Evolutionary conservation across 768 basidiomycete species (phyloP).

Genomic region (Boletus rufocinnamomeus): DNA sequence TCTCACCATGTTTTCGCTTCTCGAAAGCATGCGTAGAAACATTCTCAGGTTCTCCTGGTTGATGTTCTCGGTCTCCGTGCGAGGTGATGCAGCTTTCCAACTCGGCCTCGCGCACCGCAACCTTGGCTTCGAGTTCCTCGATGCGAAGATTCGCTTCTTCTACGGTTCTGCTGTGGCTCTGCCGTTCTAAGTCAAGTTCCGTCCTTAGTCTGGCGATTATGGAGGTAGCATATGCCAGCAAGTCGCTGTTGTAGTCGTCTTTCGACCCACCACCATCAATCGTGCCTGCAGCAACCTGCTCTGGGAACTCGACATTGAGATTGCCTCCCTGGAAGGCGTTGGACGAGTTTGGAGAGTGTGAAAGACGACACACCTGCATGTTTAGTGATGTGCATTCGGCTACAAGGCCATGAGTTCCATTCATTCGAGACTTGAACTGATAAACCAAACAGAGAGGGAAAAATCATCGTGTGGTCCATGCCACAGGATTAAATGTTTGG

Average conservation of each 20-base stretch:
- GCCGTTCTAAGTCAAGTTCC: slow-evolving; percentile 48
- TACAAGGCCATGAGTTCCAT: slow-evolving; percentile 48
- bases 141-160: slow-evolving; percentile 44
- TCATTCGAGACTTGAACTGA: slow-evolving; percentile 50
- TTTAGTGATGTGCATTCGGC: slow-evolving; percentile 42
- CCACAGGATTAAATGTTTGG: slow-evolving; percentile 5
- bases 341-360: slow-evolving; percentile 7
- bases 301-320: slow-evolving; percentile 27
- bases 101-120: slow-evolving; percentile 60
- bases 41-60: not conserved
- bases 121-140: slow-evolving; percentile 49
- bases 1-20: slow-evolving; percentile 2
- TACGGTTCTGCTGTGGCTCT: slow-evolving; percentile 42
- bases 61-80: slow-evolving; percentile 2
- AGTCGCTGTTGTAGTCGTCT: slow-evolving; percentile 25
- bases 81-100: slow-evolving; percentile 42
- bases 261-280: not conserved
- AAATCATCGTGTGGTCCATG: not conserved
- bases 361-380: slow-evolving; percentile 44
- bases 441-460: not conserved
- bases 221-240: slow-evolving; percentile 44
- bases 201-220: slow-evolving; percentile 45
- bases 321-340: slow-evolving; percentile 18
- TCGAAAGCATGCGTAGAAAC: not conserved
- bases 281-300: slow-evolving; percentile 11